Base-by-base conservation (phyloP, 2,329 filamentous ascomycete species). In the Purpureocillium lavendulum region DNA sequence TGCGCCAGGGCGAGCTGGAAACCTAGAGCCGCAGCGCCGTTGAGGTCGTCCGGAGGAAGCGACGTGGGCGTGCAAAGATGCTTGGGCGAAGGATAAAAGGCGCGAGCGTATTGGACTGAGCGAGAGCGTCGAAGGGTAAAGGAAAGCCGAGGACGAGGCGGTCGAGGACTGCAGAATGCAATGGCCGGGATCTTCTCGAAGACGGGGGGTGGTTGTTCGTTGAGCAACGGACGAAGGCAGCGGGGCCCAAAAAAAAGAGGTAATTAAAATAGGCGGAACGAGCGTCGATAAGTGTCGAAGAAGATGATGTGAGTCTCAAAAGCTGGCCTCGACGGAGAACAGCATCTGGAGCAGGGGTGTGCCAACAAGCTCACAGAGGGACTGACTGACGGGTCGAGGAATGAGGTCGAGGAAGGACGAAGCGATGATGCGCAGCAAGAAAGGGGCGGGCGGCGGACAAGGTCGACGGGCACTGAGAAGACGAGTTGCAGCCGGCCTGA, bases 261-360 rank as follows among this genome's bases (percentile, higher is more conserved):
- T 53, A 54, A 30, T 30, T 30, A 49, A 51, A 57, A 56, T 41
- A 50, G 42, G 43, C 41, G 45, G 50, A 60, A 58, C 47, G 56
- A 59, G 49, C 42, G 57, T 57, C 51, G 51, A 51, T 50, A 45
- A 46, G n/a, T 30, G 32, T 34, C 28, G 49, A 52, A 45, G 49
- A 54, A 45, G 42, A 46, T 38, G 44, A 34, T 28, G 36, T 15
- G 35, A 39, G 46, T 52, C 51, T 56, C 45, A 55, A 53, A 49
- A 33, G 39, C 32, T 50, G 46, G 43, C 49, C 49, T 43, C 40
- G 40, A 50, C 47, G 45, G 49, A 42, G 40, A 46, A 47, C 49
- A 44, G 48, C 50, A 58, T 59, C 54, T 49, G 49, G 51, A 48
- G 47, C 48, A 50, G 45, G 18, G 30, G 41, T 42, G 48, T 41